A percentile compares a stretch with the other conserved stretches of the same genome.
Conservation (phyloP, 352 stramenopile genomes). For the Phytophthora quininea region DNA sequence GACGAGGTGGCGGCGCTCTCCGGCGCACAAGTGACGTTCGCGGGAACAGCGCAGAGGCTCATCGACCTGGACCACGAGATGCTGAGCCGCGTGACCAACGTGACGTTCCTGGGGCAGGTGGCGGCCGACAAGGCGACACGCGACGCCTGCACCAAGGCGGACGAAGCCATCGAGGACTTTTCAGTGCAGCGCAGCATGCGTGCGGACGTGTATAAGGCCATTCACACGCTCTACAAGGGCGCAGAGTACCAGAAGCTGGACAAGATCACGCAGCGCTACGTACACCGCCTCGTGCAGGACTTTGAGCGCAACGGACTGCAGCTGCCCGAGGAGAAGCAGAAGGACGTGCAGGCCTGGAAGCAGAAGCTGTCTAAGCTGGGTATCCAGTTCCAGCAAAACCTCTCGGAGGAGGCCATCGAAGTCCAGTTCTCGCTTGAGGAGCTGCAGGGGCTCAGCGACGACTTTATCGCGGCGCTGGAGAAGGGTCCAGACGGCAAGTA, state of each 20-base stretch:
- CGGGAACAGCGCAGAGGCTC: constrained; percentile 77
- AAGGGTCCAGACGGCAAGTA: constrained; percentile 76
- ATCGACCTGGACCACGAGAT: constrained; percentile 87
- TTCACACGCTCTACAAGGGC: constrained; percentile 62
- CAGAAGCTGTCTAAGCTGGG: constrained; percentile 87
- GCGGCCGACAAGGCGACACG: constrained; percentile 65
- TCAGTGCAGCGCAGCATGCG: constrained; percentile 82
- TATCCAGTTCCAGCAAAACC: constrained; percentile 86
- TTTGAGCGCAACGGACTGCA: constrained; percentile 89
- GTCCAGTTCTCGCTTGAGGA: constrained; percentile 77
- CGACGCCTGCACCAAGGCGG: constrained; percentile 82
- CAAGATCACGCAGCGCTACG: constrained; percentile 74
- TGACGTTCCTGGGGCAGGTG: constrained; percentile 88
- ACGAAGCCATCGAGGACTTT: constrained; percentile 81
- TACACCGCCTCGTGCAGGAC: constrained; percentile 75
- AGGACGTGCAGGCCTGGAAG: constrained; percentile 81
- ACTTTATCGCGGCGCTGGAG: constrained; percentile 77
- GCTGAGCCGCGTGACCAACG: constrained; percentile 79
- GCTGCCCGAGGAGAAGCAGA: constrained; percentile 64
- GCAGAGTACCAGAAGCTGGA: constrained; percentile 53
- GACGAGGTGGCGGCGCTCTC: constrained; percentile 67
- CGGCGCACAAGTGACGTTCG: constrained; percentile 54
- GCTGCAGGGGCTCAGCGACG: constrained; percentile 78
- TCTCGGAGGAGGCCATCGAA: constrained; percentile 86
- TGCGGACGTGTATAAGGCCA: constrained; percentile 82